Percentiles rank a stretch among this genome's conserved stretches.
Evolutionary conservation across 345 rosid genomes (phyloP).

Genomic region (Noccaea caerulescens): DNA sequence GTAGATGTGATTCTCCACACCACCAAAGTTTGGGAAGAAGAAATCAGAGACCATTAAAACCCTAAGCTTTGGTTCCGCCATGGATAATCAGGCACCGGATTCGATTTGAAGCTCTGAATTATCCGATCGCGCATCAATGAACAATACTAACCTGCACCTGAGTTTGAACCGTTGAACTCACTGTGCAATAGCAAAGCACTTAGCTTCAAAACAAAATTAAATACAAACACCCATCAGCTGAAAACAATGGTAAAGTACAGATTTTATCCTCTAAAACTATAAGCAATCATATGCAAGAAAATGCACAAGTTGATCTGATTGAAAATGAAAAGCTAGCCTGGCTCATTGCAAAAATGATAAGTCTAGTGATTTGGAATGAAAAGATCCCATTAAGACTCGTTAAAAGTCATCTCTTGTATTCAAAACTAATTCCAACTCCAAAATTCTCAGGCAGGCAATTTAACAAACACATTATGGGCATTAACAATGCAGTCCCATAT

Average conservation of each 20-base stretch:
- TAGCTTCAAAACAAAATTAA: constrained; percentile 5
- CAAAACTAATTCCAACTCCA: constrained; percentile 1
- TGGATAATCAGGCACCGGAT: constrained; percentile 16
- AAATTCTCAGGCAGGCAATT: constrained; percentile 14
- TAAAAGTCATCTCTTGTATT: not conserved
- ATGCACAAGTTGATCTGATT: no score
- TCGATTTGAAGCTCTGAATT: not conserved
- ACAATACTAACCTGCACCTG: not conserved
- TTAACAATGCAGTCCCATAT: not conserved
- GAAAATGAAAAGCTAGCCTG: no score
- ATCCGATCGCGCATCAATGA: not conserved
- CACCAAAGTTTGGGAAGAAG: constrained; percentile 96
- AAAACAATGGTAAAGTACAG: not conserved
- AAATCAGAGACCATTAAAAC: constrained; percentile 95
- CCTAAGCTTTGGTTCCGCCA: constrained; percentile 65
- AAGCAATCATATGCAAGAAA: no score
- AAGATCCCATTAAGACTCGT: not conserved
- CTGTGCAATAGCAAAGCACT: constrained; percentile 16
- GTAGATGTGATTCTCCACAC: constrained; percentile 92
- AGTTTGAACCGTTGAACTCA: not conserved
- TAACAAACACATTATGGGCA: constrained; percentile 41
- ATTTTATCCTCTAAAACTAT: constrained; percentile 6
- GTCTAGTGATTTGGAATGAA: not conserved
- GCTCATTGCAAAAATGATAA: not conserved
- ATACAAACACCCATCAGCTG: constrained; percentile 25